Base-by-base conservation (phyloP, 2,329 filamentous ascomycete species). In the Tolypocladium sp. region DNA sequence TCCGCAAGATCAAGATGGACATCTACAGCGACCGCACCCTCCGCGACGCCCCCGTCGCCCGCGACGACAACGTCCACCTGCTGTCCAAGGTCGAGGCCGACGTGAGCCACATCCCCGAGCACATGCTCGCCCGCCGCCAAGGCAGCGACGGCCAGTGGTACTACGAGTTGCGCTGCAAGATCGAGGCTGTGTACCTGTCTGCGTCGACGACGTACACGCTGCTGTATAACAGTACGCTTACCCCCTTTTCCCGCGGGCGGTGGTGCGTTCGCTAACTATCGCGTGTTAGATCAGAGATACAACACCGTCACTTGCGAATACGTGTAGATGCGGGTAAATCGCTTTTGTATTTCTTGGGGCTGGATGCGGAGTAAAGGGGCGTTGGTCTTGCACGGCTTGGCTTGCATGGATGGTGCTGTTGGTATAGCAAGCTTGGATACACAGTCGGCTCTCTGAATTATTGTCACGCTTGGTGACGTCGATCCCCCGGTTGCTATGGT, bases 161-260 rank as follows among this genome's bases (percentile, higher is more conserved):
- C 60, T 78, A 77, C 44, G 69, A 73, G 20, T 60, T 78, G 33
- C 67, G 62, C 49, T 76, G 69, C 62, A 69, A 73, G 59, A 73
- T 79, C 20, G 75, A 79, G 62, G 69, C 73, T 1, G 68, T 75
- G 3, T 78, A 76, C 61, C 69, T 73, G 8, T 77, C 75, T 2
- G 74, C 74, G 0, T 75, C 71, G 5, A 77, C 75, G 0, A 68
- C 71, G 33, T 79, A 79, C 62, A 77, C 76, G 5, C 66, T 79
- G 38, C 66, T 78, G 9, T 73, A 76, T 59, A 73, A 77, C 56
- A 70, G 75, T 76, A 64, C 63, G 74, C 12, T n/a, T 9, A 4
- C 51, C 20, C 33, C 13, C 1, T 3, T 30, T 4, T 30, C 13
- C 40, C 44, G 6, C 15, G 13, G 2, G 30, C 30, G 35, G 2